phyloP scores from a whole-genome alignment of 2,329 filamentous ascomycete genomes.

The Plectosphaerella plurivora region DNA sequence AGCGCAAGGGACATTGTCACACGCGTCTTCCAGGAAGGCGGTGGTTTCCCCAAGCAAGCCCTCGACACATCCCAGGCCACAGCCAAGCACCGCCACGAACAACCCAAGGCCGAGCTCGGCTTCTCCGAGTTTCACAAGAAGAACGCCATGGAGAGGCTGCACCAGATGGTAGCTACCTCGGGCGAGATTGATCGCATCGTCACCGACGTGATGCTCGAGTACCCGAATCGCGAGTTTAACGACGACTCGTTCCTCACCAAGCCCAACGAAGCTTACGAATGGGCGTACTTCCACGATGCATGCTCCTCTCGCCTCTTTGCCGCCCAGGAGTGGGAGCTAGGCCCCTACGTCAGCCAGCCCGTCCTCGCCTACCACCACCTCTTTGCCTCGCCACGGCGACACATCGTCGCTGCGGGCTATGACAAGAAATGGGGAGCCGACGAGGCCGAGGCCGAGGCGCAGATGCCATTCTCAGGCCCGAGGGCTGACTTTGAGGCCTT shows the following conservation, averaged over 20 bases:
- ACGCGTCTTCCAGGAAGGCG: constrained; percentile 75
- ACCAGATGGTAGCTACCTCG: constrained; percentile 73
- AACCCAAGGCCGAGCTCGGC: constrained; percentile 57
- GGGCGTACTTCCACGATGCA: constrained; percentile 88
- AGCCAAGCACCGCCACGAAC: constrained; percentile 40
- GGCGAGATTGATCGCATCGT: constrained; percentile 76
- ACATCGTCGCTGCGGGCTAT: constrained; percentile 32
- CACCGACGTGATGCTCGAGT: constrained; percentile 79
- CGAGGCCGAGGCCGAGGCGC: constrained; percentile 43
- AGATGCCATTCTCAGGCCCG: constrained; percentile 74
- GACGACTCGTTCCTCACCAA: constrained; percentile 90
- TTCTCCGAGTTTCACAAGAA: constrained; percentile 72
- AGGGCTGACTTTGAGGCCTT: constrained; percentile 76
- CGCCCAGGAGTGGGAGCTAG: constrained; percentile 91
- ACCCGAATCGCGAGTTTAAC: constrained; percentile 84
- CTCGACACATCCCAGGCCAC: constrained; percentile 26
- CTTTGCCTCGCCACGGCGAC: constrained; percentile 69
- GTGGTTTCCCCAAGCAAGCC: constrained; percentile 64
- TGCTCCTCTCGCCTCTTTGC: constrained; percentile 74
- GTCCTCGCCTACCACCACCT: constrained; percentile 87
- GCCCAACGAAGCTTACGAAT: constrained; percentile 83
- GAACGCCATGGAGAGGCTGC: constrained; percentile 64
- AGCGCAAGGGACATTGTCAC: constrained; percentile 70
- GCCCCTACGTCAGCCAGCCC: constrained; percentile 80
- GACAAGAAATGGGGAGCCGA: constrained; percentile 41